Percentiles rank a stretch among this genome's conserved stretches.
Conservation (phyloP, 2,329 filamentous ascomycete genomes). For the Fusarium circinatum region DNA sequence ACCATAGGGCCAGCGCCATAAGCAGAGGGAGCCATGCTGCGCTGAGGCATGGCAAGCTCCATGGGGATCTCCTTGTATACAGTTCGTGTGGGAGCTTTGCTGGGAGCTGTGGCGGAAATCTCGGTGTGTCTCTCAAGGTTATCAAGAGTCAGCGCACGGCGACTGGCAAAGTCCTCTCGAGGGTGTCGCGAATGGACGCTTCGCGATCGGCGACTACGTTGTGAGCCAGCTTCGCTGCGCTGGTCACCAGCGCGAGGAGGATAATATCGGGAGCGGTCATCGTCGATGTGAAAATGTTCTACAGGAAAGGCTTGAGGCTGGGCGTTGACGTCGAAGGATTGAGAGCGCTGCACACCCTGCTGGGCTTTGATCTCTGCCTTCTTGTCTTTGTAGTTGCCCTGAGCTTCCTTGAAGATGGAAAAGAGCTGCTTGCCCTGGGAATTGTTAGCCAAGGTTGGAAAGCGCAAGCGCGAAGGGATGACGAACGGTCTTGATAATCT, state of each 20-base stretch:
- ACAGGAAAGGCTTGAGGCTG: conserved; percentile 27
- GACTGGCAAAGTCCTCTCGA: conserved; percentile 46
- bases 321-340: conserved; percentile 62
- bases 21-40: conserved; percentile 40
- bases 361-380: conserved; percentile 84
- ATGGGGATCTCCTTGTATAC: conserved; percentile 54
- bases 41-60: conserved; percentile 51
- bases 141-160: conserved; percentile 59
- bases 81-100: conserved; percentile 53
- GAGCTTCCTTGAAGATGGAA: conserved; percentile 91
- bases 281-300: conserved; percentile 36
- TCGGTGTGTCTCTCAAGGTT: conserved; percentile 66
- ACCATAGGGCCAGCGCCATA: conserved; percentile 45
- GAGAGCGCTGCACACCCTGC: conserved; percentile 67
- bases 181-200: conserved; percentile 47
- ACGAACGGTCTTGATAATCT: conserved; percentile 87
- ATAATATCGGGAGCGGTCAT: conserved; percentile 49
- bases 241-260: conserved; percentile 50
- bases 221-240: conserved; percentile 54
- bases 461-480: background rate
- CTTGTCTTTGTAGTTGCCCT: conserved; percentile 85
- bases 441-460: conserved; percentile 22
- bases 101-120: conserved; percentile 60
- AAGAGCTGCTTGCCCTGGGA: conserved; percentile 86
- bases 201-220: conserved; percentile 54